Conservation (phyloP, 2,329 filamentous ascomycete species). For the Alternaria atra region DNA sequence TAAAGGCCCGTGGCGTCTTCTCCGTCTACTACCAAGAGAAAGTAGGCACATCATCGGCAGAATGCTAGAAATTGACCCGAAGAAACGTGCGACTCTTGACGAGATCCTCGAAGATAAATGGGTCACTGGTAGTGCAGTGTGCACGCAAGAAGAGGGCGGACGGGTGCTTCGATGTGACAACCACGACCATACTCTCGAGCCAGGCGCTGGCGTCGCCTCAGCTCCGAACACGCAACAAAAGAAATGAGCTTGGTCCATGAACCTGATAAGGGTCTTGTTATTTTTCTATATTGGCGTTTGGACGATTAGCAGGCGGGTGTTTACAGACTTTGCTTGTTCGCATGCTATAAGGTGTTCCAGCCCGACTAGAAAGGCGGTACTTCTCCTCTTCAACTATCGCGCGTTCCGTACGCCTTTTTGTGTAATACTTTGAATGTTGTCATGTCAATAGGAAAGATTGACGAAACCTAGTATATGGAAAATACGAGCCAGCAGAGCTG, state of each 20-base stretch:
- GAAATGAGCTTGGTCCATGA: slow-evolving; percentile 35
- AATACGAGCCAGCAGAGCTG: background rate
- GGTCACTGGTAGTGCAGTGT: slow-evolving; percentile 86
- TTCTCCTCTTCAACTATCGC: background rate
- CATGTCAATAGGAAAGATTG: slow-evolving; percentile 1
- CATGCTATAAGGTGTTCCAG: slow-evolving; percentile 8
- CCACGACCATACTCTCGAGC: slow-evolving; percentile 87
- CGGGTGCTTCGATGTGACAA: slow-evolving; percentile 75
- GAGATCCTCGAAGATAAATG: slow-evolving; percentile 90
- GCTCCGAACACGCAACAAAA: slow-evolving; percentile 46
- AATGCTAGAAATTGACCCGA: slow-evolving; percentile 91
- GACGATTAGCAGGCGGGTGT: slow-evolving; percentile 11
- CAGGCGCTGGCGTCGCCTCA: slow-evolving; percentile 53
- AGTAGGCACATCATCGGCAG: slow-evolving; percentile 87
- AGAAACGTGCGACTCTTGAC: slow-evolving; percentile 80
- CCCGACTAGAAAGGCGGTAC: slow-evolving; percentile 11
- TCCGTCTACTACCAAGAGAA: slow-evolving; percentile 87
- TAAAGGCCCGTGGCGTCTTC: slow-evolving; percentile 88
- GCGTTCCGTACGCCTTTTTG: slow-evolving; percentile 5
- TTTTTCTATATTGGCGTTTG: slow-evolving; percentile 8
- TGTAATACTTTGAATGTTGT: slow-evolving; percentile 1
- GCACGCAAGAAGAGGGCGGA: slow-evolving; percentile 78
- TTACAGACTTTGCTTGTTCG: slow-evolving; percentile 12
- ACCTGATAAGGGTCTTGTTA: slow-evolving; percentile 1
- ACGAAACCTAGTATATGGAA: background rate